Evolutionary conservation across 257 asterid genomes (phyloP).

Genomic region (Coffea canephora): DNA sequence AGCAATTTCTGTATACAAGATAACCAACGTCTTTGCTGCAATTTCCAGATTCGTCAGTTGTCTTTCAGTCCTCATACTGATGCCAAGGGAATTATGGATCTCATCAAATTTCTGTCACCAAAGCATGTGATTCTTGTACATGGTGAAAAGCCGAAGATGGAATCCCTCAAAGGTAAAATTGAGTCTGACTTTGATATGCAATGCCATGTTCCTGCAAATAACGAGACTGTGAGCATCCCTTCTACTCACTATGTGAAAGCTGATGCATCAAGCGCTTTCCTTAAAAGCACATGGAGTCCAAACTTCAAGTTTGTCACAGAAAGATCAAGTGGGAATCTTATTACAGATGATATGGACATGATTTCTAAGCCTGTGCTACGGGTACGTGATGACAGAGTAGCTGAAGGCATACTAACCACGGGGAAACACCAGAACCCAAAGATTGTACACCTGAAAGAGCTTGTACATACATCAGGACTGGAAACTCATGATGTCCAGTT

Average conservation of each 20-base stretch:
- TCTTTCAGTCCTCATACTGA: constrained; percentile 91
- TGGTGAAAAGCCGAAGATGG: constrained; percentile 87
- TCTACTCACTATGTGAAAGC: constrained; percentile 55
- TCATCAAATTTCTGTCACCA: constrained; percentile 76
- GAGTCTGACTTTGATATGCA: constrained; percentile 54
- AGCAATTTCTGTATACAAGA: not conserved
- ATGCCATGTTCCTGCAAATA: constrained; percentile 71
- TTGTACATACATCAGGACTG: constrained; percentile 31
- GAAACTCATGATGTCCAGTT: constrained; percentile 46
- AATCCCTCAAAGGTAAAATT: constrained; percentile 47
- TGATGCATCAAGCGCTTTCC: constrained; percentile 54
- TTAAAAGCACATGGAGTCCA: constrained; percentile 56
- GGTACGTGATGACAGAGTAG: constrained; percentile 60
- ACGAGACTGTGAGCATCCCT: constrained; percentile 52
- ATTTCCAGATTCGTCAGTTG: constrained; percentile 42
- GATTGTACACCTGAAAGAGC: constrained; percentile 46
- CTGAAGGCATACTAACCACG: constrained; percentile 56
- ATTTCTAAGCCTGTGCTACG: constrained; percentile 33
- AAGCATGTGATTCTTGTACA: constrained; percentile 83
- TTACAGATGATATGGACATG: constrained; percentile 15
- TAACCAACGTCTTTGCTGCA: not conserved
- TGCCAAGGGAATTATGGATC: constrained; percentile 94
- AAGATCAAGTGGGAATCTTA: constrained; percentile 21
- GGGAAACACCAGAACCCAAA: constrained; percentile 35
- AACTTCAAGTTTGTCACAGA: constrained; percentile 57